These are phyloP conservation scores for Lasiodiplodia theobromae DNA, from an alignment of 2,329 filamentous ascomycete genomes.

Conservation along the genomic window DNA sequence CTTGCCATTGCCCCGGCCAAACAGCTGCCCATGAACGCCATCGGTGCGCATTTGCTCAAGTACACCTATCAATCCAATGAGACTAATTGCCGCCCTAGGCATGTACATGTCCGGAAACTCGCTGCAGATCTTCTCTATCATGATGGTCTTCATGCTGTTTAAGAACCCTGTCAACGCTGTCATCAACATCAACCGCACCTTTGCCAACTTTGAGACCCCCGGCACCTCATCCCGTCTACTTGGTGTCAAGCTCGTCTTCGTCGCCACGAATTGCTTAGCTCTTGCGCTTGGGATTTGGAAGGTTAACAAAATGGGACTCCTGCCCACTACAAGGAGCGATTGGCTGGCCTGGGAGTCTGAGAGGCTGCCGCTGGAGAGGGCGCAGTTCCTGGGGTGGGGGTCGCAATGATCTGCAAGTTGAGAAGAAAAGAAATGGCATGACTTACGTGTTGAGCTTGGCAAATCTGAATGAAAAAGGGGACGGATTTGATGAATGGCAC, in stretches of 20 bases:
- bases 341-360: slow-evolving; percentile 94
- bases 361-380: slow-evolving; percentile 25
- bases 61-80: not conserved
- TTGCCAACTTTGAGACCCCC: slow-evolving; percentile 87
- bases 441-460: no score
- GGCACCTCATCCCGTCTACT: slow-evolving; percentile 76
- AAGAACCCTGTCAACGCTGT: slow-evolving; percentile 92
- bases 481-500: not conserved
- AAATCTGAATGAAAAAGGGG: not conserved
- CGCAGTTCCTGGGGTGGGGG: slow-evolving; percentile 26
- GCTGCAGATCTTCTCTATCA: slow-evolving; percentile 98
- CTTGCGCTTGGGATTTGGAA: slow-evolving; percentile 93
- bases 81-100: slow-evolving; percentile 43
- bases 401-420: not conserved
- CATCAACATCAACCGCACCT: slow-evolving; percentile 82
- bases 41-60: slow-evolving; percentile 65
- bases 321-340: slow-evolving; percentile 96
- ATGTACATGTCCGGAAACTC: slow-evolving; percentile 99
- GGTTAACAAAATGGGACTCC: slow-evolving; percentile 91
- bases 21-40: slow-evolving; percentile 94
- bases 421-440: no score
- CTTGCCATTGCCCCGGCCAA: slow-evolving; percentile 93
- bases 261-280: slow-evolving; percentile 84
- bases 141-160: slow-evolving; percentile 99
- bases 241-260: slow-evolving; percentile 85